Base-by-base conservation (phyloP, 495 filamentous ascomycete species). In the Sphaerosporella brunnea region DNA sequence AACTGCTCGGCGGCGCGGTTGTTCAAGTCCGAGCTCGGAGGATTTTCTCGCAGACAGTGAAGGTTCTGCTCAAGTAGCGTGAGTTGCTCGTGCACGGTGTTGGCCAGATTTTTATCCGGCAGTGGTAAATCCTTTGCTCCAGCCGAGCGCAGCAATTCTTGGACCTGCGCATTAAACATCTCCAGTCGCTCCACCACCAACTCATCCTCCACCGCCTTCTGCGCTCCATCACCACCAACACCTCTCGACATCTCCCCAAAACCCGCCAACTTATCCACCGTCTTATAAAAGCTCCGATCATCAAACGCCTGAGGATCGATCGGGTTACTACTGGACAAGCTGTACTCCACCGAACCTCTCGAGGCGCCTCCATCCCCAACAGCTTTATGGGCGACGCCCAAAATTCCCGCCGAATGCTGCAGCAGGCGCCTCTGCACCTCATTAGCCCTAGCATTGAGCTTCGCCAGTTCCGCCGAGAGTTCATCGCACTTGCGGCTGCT, bases 401-500 rank as follows among this genome's bases (percentile, higher is more conserved):
- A 64, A 23, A 96, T 80, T 28, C 80, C 90, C 23, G 90, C 85
- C 0, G 85, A 94, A 62, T 97, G 90, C 58, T 86, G 74, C n/a
- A 95, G 62, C 47, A 95, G 63, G 36, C 74, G 69, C 49, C 66
- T 73, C 44, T 88, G 78, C 13, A 84, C 73, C 36, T 78, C 74
- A 56, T 84, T 75, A 25, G 73, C 64, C 42, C 80, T 69, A 50
- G 78, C 77, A 59, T 93, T 82, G 45, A 92, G 63, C 34, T 68
- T 67, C 71, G 78, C 85, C 23, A 96, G 64, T 52, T 94, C 82
- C 36, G 76, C 67, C 5, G 84, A 75, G 41, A 97, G 64, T 34
- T 92, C 80, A 53, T 93, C 86, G 49, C 85, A 92, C 61, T 83
- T 90, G 47, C 72, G 75, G 54, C 79, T 76, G 58, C 80, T 84